These are phyloP conservation scores for Pseudoturritis turrita DNA, from an alignment of 345 rosid genomes.

Conservation along the genomic window DNA sequence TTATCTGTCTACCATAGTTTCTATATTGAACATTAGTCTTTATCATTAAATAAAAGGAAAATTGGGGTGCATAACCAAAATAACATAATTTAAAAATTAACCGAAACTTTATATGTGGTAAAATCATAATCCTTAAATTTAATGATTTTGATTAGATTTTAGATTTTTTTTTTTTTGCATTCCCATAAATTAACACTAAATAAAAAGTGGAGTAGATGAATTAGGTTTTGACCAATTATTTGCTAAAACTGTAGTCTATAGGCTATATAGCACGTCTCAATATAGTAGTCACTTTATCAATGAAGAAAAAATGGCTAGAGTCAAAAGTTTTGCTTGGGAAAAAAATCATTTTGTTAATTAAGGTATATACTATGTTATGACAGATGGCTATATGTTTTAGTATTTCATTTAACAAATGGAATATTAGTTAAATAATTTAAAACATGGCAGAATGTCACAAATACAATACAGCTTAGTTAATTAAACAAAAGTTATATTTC, in stretches of 20 bases:
- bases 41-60: background rate
- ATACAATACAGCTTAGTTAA: background rate
- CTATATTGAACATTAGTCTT: background rate
- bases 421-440: background rate
- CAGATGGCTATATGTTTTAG: background rate
- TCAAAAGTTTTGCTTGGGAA: background rate
- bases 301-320: background rate
- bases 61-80: no score
- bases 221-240: conserved; percentile 10
- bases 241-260: background rate
- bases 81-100: no score
- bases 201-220: conserved; percentile 7
- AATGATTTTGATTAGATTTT: no score
- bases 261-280: conserved; percentile 15
- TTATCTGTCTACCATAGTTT: no score
- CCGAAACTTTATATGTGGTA: no score
- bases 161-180: no score
- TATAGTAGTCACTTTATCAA: background rate
- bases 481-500: background rate
- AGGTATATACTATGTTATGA: background rate
- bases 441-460: background rate
- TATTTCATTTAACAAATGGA: no score
- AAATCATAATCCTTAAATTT: no score
- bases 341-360: background rate
- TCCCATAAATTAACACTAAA: no score